Evolutionary conservation across 306 rosid species (phyloP).

Genomic region (Medicago truncatula): MtrunA17r5.0-ANR NC_053043.1:39197001-39197500

Average conservation of each 20-base stretch:
- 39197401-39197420: neutral
- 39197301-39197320: conserved; percentile 74
- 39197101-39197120: conserved; percentile 13
- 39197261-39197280: conserved; percentile 69
- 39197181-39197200: conserved; percentile 72
- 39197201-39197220: conserved; percentile 73
- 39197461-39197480: conserved; percentile 59
- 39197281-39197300: conserved; percentile 47
- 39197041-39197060: neutral
- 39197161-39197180: conserved; percentile 61
- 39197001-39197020: neutral
- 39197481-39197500: conserved; percentile 91
- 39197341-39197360: conserved; percentile 69
- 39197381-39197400: neutral
- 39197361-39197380: conserved; percentile 79
- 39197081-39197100: conserved; percentile 6
- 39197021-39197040: neutral
- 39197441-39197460: neutral
- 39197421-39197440: conserved; percentile 3
- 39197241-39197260: conserved; percentile 61
- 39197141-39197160: conserved; percentile 91
- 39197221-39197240: conserved; percentile 53
- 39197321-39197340: conserved; percentile 77
- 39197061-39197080: neutral
- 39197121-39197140: conserved; percentile 64